A percentile compares a stretch with the other conserved stretches of the same genome.
These are phyloP conservation scores for Penicillium flavigenum DNA, from an alignment of 495 filamentous ascomycete species.

Conservation along the genomic window DNA sequence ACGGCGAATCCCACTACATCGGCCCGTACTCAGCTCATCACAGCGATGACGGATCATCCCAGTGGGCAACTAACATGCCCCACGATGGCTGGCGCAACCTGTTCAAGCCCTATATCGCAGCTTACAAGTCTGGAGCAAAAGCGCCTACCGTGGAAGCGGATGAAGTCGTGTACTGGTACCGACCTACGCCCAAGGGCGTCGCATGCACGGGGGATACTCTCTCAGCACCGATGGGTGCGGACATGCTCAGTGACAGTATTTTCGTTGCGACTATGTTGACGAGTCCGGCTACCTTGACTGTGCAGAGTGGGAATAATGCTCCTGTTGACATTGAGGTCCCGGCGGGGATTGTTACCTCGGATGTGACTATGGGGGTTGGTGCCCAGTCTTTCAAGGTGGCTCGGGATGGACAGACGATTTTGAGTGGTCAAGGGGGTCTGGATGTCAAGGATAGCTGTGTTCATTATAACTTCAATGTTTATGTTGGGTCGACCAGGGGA, in stretches of 20 bases:
- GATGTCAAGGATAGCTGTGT: background rate
- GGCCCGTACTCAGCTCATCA: constrained; percentile 46
- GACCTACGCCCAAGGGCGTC: constrained; percentile 39
- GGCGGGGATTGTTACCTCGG: constrained; percentile 47
- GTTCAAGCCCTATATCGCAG: constrained; percentile 25
- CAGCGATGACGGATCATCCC: constrained; percentile 54
- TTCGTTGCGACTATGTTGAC: constrained; percentile 56
- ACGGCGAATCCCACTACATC: constrained; percentile 57
- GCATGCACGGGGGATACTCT: constrained; percentile 19
- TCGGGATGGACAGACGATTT: constrained; percentile 39
- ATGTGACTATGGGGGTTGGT: constrained; percentile 52
- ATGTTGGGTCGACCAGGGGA: background rate
- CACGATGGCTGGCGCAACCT: constrained; percentile 5
- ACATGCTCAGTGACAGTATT: constrained; percentile 46
- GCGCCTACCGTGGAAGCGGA: constrained; percentile 23
- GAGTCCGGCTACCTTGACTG: constrained; percentile 42
- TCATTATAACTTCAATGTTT: constrained; percentile 11
- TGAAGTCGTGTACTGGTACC: constrained; percentile 46
- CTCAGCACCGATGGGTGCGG: constrained; percentile 26
- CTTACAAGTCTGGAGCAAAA: constrained; percentile 3
- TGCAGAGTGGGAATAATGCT: constrained; percentile 45
- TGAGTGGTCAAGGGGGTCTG: constrained; percentile 34
- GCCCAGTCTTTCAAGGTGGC: constrained; percentile 49
- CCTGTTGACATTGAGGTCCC: constrained; percentile 32
- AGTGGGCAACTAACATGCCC: constrained; percentile 57